These are phyloP conservation scores for Haplosporangium sp. DNA, from an alignment of 371 early-diverging fungal genomes.

Conservation along the genomic window DNA sequence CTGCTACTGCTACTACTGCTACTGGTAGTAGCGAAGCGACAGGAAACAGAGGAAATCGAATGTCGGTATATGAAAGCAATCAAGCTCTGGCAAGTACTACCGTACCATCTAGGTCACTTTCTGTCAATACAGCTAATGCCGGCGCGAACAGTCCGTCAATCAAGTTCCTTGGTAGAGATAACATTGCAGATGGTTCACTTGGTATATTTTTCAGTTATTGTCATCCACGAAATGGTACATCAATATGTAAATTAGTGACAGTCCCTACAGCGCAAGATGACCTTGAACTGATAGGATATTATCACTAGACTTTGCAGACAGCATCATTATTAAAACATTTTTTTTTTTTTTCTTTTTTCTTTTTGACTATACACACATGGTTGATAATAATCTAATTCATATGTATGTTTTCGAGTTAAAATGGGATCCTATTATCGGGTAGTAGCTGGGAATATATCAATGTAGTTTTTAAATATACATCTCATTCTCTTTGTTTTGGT, in stretches of 20 bases:
- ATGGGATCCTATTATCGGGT: not conserved
- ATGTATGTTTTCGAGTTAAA: not conserved
- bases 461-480: too few relatives aligned
- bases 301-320: constrained; percentile 1
- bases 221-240: constrained; percentile 37
- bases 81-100: not conserved
- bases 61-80: not conserved
- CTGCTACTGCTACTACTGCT: not conserved
- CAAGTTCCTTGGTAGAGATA: constrained; percentile 47
- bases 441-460: not conserved
- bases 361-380: not conserved
- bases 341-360: not conserved
- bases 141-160: constrained; percentile 10
- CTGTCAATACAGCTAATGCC: not conserved
- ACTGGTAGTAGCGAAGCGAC: not conserved
- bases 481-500: not conserved
- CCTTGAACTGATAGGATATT: constrained; percentile 33
- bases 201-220: constrained; percentile 47
- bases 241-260: constrained; percentile 37
- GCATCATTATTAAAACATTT: not conserved
- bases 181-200: constrained; percentile 39
- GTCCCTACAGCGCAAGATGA: constrained; percentile 23
- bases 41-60: not conserved
- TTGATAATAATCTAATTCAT: too few relatives aligned
- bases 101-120: too few relatives aligned